Conservation (phyloP, 2,329 filamentous ascomycete species). For the Colletotrichum godetiae region DNA sequence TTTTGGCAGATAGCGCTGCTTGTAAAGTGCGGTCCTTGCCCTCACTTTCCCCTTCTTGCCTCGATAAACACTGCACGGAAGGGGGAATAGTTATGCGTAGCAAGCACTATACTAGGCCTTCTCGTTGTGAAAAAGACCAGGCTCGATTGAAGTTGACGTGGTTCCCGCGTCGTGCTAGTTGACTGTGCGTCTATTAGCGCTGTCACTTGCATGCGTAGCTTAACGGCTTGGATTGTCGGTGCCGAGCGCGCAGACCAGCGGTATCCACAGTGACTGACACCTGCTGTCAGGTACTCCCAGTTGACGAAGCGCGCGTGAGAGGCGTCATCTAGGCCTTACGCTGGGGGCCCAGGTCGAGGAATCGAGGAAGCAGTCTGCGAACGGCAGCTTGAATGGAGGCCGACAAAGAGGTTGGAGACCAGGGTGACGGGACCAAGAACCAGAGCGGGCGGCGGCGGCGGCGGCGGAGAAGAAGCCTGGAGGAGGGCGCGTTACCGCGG, state of each 20-base stretch:
- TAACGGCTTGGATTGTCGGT: constrained; percentile 26
- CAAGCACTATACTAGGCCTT: not conserved
- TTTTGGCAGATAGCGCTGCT: not conserved
- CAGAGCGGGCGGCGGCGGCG: not conserved
- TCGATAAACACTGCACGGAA: not conserved
- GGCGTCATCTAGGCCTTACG: not conserved
- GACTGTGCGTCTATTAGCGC: constrained; percentile 26
- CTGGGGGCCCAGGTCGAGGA: not conserved
- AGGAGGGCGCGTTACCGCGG: constrained; percentile 6
- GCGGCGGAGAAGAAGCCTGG: not conserved
- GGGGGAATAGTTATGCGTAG: not conserved
- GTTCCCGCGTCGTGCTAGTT: constrained; percentile 21
- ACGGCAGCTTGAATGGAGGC: not conserved
- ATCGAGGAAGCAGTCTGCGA: not conserved
- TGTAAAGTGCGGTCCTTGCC: not conserved
- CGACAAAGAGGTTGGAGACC: not conserved
- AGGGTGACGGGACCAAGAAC: not conserved
- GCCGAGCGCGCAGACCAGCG: constrained; percentile 17
- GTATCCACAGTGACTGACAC: constrained; percentile 19
- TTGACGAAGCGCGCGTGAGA: constrained; percentile 1
- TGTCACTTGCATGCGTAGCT: constrained; percentile 33
- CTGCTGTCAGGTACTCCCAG: constrained; percentile 27
- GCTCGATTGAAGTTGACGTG: constrained; percentile 26
- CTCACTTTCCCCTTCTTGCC: not conserved
- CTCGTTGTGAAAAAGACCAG: constrained; percentile 9